These are phyloP conservation scores for Echeveria elegans DNA, from an alignment of 164 flowering plant genomes.

Conservation along the genomic window DNA sequence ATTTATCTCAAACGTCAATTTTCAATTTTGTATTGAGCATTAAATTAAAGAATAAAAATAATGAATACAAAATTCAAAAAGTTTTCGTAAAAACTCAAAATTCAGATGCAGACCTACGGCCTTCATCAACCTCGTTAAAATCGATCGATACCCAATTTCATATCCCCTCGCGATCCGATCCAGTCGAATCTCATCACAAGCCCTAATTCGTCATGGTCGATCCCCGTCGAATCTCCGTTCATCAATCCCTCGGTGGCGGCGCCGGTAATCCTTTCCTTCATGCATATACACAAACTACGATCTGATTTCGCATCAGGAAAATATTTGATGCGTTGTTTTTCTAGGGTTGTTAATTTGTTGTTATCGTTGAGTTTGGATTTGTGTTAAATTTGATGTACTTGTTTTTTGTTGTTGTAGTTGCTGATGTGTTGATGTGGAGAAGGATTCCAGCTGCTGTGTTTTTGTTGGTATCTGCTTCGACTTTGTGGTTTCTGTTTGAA, in stretches of 20 bases:
- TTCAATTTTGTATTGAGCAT: too few relatives aligned
- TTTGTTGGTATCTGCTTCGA: slow-evolving; percentile 32
- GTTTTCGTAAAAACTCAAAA: too few relatives aligned
- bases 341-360: neutral
- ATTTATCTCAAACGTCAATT: too few relatives aligned
- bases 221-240: slow-evolving; percentile 27
- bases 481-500: slow-evolving; percentile 63
- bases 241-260: slow-evolving; percentile 64
- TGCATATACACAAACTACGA: neutral
- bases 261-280: slow-evolving; percentile 29
- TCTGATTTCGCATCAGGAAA: neutral
- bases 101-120: neutral
- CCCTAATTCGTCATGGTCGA: neutral
- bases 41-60: too few relatives aligned
- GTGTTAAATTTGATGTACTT: neutral
- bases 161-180: neutral
- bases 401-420: slow-evolving; percentile 36
- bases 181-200: neutral
- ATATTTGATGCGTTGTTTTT: neutral
- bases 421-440: slow-evolving; percentile 75
- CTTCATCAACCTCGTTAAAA: neutral
- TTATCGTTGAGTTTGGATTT: neutral
- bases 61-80: too few relatives aligned
- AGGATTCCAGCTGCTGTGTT: slow-evolving; percentile 25
- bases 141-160: neutral